Evolutionary conservation across 2,329 filamentous ascomycete species (phyloP).

Genomic region (Colletotrichum lini): DNA sequence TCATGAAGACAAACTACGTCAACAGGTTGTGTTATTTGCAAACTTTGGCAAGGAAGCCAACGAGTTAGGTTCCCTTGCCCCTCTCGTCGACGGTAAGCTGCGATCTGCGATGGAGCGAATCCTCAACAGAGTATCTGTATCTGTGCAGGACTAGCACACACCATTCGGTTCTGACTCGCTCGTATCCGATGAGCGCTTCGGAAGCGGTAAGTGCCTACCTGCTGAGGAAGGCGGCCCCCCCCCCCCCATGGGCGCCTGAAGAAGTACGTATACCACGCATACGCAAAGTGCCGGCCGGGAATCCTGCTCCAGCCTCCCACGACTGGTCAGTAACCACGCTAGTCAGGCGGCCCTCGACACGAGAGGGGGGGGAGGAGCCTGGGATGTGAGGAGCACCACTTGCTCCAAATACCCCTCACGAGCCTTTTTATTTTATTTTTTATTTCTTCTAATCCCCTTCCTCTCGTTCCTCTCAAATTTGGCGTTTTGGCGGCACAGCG

Average conservation of each 20-base stretch:
- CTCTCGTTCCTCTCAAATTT: not conserved
- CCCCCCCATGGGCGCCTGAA: not conserved
- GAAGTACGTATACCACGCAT: slow-evolving; percentile 27
- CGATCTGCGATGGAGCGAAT: not conserved
- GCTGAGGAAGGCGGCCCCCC: no score
- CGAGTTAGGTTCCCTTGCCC: slow-evolving; percentile 20
- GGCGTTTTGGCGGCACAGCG: slow-evolving; percentile 12
- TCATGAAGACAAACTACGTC: slow-evolving; percentile 39
- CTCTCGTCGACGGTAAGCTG: slow-evolving; percentile 15
- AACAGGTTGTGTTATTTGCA: slow-evolving; percentile 4
- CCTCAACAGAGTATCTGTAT: no score
- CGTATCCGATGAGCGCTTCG: slow-evolving; percentile 37
- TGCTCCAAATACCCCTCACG: slow-evolving; percentile 38
- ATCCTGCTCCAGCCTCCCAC: not conserved
- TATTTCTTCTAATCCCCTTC: no score
- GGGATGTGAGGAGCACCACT: not conserved
- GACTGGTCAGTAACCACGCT: not conserved
- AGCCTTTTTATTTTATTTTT: not conserved
- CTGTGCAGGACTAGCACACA: slow-evolving; percentile 11
- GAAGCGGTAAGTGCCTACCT: slow-evolving; percentile 21
- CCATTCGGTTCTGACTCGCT: slow-evolving; percentile 39
- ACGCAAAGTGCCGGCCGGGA: slow-evolving; percentile 40
- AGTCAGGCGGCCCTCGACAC: slow-evolving; percentile 39
- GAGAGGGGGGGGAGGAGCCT: slow-evolving; percentile 11
- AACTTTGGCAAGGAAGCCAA: slow-evolving; percentile 5